A percentile compares a stretch with the other conserved stretches of the same genome.
Conservation (phyloP, 768 basidiomycete species). For the Lactarius psammicola region DNA sequence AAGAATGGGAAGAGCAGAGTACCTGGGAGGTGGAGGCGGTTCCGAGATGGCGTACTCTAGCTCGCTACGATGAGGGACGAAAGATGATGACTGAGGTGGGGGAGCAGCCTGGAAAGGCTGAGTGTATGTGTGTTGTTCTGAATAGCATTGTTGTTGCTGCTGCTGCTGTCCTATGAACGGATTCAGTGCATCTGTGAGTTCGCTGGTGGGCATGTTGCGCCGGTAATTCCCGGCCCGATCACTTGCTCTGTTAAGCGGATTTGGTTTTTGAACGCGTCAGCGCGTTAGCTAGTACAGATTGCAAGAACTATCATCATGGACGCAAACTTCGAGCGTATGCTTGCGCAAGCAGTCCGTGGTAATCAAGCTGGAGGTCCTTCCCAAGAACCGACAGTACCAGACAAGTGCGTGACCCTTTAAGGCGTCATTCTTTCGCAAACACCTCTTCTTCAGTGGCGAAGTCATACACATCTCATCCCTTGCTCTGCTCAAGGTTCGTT, state of each 20-base stretch:
- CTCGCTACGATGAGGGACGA: constrained; percentile 59
- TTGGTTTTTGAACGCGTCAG: neutral
- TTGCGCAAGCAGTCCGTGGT: constrained; percentile 35
- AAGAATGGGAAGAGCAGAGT: neutral
- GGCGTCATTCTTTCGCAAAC: constrained; percentile 14
- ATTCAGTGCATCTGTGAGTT: constrained; percentile 78
- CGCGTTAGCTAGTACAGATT: neutral
- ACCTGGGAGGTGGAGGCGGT: constrained; percentile 36
- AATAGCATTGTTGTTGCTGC: constrained; percentile 6
- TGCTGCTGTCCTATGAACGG: constrained; percentile 51
- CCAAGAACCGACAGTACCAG: constrained; percentile 58
- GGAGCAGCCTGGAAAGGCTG: constrained; percentile 10
- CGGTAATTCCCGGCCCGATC: constrained; percentile 13
- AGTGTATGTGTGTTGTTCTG: constrained; percentile 6
- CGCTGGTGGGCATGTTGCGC: constrained; percentile 58
- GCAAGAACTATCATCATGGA: constrained; percentile 32
- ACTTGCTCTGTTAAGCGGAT: neutral
- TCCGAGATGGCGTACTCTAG: constrained; percentile 60
- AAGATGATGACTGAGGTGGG: constrained; percentile 9
- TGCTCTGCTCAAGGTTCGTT: constrained; percentile 86
- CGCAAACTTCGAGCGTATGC: constrained; percentile 36
- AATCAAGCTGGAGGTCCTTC: constrained; percentile 29
- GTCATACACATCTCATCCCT: constrained; percentile 97
- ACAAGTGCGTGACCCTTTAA: constrained; percentile 55
- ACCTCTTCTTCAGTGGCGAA: constrained; percentile 61